These are phyloP conservation scores for Endocarpon pusillum DNA, from an alignment of 495 filamentous ascomycete genomes.

Conservation along the genomic window DNA sequence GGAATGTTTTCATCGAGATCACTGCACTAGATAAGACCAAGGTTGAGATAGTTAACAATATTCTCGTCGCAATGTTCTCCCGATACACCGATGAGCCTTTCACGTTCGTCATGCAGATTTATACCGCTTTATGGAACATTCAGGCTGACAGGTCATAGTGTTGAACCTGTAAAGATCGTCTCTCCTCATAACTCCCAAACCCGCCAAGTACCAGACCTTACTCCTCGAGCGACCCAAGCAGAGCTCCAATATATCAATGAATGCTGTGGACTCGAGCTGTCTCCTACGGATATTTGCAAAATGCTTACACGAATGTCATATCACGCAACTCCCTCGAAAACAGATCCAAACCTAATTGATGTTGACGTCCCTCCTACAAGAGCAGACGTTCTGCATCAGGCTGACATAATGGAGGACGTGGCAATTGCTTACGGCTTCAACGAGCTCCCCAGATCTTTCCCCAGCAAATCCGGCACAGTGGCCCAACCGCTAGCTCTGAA, in stretches of 20 bases:
- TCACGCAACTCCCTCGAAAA: constrained; percentile 48
- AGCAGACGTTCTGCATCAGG: constrained; percentile 88
- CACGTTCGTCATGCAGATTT: constrained; percentile 31
- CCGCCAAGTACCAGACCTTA: constrained; percentile 61
- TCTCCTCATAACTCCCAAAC: constrained; percentile 80
- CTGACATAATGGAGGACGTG: constrained; percentile 97
- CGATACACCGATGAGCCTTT: constrained; percentile 75
- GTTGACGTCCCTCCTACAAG: constrained; percentile 74
- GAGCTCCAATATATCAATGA: constrained; percentile 84
- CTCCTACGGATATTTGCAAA: constrained; percentile 51
- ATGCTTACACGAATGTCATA: constrained; percentile 78
- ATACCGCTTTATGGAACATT: not conserved
- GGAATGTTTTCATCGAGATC: constrained; percentile 90
- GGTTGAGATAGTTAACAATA: constrained; percentile 84
- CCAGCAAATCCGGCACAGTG: constrained; percentile 66
- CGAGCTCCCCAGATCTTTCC: constrained; percentile 67
- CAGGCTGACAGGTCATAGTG: constrained; percentile 18
- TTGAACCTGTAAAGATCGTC: constrained; percentile 81
- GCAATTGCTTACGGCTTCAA: constrained; percentile 96
- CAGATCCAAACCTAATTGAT: constrained; percentile 49
- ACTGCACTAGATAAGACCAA: constrained; percentile 96
- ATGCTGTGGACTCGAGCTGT: constrained; percentile 66
- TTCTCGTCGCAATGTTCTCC: constrained; percentile 95
- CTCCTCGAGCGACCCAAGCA: constrained; percentile 56
- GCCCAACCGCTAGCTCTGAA: constrained; percentile 81